These are phyloP conservation scores for Coprinopsis sp. DNA, from an alignment of 768 basidiomycete species.

Conservation along the genomic window DNA sequence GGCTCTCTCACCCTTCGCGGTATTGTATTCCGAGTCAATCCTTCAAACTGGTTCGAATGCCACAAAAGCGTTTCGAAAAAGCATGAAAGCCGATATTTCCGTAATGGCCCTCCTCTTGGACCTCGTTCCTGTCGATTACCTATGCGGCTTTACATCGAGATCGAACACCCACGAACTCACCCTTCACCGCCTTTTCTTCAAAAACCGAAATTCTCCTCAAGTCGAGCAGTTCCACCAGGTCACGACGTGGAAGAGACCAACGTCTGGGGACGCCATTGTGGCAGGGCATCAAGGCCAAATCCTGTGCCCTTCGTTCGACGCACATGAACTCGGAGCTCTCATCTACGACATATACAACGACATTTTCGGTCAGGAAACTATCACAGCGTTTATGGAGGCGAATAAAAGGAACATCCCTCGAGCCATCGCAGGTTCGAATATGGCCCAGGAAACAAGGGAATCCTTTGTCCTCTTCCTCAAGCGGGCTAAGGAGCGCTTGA, in stretches of 20 bases:
- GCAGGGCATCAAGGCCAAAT: neutral
- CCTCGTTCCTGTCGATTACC: slow-evolving; percentile 28
- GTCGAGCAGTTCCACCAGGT: slow-evolving; percentile 29
- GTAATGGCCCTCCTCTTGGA: slow-evolving; percentile 31
- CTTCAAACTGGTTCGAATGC: slow-evolving; percentile 25
- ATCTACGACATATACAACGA: slow-evolving; percentile 34
- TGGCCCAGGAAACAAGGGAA: slow-evolving; percentile 40
- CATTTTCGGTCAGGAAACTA: slow-evolving; percentile 31
- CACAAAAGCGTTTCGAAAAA: slow-evolving; percentile 26
- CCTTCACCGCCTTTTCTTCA: slow-evolving; percentile 7
- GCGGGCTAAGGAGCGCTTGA: slow-evolving; percentile 25
- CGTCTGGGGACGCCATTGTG: slow-evolving; percentile 19
- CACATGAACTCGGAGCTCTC: slow-evolving; percentile 26
- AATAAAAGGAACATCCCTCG: slow-evolving; percentile 10
- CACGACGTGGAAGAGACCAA: slow-evolving; percentile 31
- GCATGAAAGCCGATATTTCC: slow-evolving; percentile 28
- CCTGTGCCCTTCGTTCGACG: slow-evolving; percentile 15
- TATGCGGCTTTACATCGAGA: slow-evolving; percentile 30
- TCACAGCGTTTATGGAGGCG: slow-evolving; percentile 12
- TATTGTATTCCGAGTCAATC: slow-evolving; percentile 42
- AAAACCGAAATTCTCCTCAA: neutral
- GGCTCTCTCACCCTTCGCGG: slow-evolving; percentile 22
- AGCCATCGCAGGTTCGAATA: neutral
- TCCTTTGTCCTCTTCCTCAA: slow-evolving; percentile 44
- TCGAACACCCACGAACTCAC: slow-evolving; percentile 37